Evolutionary conservation across 768 basidiomycete genomes (phyloP).

Genomic region (Polyporus arcularius): DNA sequence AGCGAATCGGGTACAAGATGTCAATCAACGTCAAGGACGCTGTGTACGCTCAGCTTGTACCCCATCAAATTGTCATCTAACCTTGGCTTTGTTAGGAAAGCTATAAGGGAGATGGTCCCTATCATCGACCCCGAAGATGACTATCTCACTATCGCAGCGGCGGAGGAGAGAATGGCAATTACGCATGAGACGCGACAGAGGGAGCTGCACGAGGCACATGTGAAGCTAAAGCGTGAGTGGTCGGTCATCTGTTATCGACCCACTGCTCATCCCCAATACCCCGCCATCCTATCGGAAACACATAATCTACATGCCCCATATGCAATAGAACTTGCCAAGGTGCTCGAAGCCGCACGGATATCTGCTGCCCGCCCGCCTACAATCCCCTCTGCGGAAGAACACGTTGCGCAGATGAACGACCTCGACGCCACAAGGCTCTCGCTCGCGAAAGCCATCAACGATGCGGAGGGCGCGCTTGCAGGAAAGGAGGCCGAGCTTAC

Average conservation of each 20-base stretch:
- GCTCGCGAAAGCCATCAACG: slow-evolving; percentile 73
- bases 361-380: slow-evolving; percentile 71
- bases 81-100: slow-evolving; percentile 46
- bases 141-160: slow-evolving; percentile 70
- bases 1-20: slow-evolving; percentile 12
- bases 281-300: too few species aligned
- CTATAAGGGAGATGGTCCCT: slow-evolving; percentile 66
- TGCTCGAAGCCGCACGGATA: slow-evolving; percentile 66
- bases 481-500: slow-evolving; percentile 73
- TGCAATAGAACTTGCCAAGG: slow-evolving; percentile 56
- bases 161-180: slow-evolving; percentile 67
- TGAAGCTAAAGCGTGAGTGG: slow-evolving; percentile 59
- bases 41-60: slow-evolving; percentile 13
- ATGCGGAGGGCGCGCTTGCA: slow-evolving; percentile 63
- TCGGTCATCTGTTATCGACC: background rate
- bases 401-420: slow-evolving; percentile 61
- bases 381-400: slow-evolving; percentile 67
- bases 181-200: slow-evolving; percentile 61
- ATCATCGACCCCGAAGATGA: slow-evolving; percentile 82
- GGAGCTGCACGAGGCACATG: slow-evolving; percentile 67
- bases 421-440: slow-evolving; percentile 64
- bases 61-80: background rate
- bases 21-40: slow-evolving; percentile 28
- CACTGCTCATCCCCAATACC: background rate
- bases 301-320: too few species aligned